Base-by-base conservation (phyloP, 129 eudicot species). In the Escallonia rubra region DNA sequence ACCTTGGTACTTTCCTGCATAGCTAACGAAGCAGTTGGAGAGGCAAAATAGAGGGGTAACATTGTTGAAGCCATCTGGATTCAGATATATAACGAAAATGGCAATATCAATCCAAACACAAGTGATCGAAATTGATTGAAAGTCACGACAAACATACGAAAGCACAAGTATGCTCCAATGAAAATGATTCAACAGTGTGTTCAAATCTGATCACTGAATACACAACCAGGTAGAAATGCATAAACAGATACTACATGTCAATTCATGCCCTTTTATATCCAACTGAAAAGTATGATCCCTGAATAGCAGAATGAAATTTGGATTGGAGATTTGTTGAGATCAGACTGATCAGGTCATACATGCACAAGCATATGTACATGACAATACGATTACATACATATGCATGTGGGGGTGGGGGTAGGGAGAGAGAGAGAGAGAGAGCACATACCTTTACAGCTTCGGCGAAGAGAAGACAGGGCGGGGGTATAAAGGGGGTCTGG, bases 11-110 rank as follows among this genome's bases (percentile, higher is more conserved):
- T 67, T 64, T 85, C 81, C 73, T 71, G 85, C 71, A 73, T 15
- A 16, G 85, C 65, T 42, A 66, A 23, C 7, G 79, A 71, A 74
- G 79, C 80, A 0, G 76, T 67, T 10, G 86, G 77, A 64, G 74
- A 73, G 69, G 65, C 69, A 16, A 83, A 80, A 3, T 72, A 63
- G 38, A 83, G 64, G 7, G 86, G 70, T 55, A 80, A 74, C 68
- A 68, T 63, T 6, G 81, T 14, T 1, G 86, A 86, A 72, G 88
- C 83, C 92, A 82, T 82, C 86, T 85, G 82, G 45, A 73, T 38
- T 57, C 63, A 40, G 11, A 10, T 6, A 61, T 5, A 5, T 40
- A 43, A 59, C 39, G 4, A 14, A 57, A 57, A 57, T 7, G 41
- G 2, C 61, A 34, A 16, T n/a, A 14, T 57, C 13, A 57, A 57